Evolutionary conservation across 2,329 filamentous ascomycete genomes (phyloP).

Genomic region (Stagonosporopsis chrysanthemi): DNA sequence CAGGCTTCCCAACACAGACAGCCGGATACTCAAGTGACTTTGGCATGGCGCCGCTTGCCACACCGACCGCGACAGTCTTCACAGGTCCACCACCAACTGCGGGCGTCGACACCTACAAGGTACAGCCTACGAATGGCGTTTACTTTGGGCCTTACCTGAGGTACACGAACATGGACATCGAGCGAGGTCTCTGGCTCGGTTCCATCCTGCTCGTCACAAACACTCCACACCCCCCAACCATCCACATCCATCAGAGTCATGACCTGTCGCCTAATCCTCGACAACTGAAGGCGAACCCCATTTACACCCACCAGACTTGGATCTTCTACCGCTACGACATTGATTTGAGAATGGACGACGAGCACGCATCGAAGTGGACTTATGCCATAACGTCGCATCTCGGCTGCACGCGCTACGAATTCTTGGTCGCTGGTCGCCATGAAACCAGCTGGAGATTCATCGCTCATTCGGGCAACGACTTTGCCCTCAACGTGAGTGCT

Average conservation of each 20-base stretch:
- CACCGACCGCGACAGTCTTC: slow-evolving; percentile 82
- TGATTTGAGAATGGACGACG: slow-evolving; percentile 86
- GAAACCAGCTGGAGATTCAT: slow-evolving; percentile 97
- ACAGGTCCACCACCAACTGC: slow-evolving; percentile 86
- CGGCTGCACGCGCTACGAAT: slow-evolving; percentile 97
- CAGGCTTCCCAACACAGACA: slow-evolving; percentile 81
- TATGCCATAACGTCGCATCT: slow-evolving; percentile 97
- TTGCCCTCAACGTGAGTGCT: slow-evolving; percentile 84
- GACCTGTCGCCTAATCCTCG: slow-evolving; percentile 93
- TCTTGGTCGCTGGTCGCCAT: slow-evolving; percentile 86
- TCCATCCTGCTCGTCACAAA: slow-evolving; percentile 95
- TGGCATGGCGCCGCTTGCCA: slow-evolving; percentile 76
- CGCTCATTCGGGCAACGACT: slow-evolving; percentile 95
- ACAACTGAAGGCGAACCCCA: slow-evolving; percentile 81
- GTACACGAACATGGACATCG: slow-evolving; percentile 97
- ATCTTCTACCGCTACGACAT: slow-evolving; percentile 95
- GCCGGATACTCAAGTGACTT: slow-evolving; percentile 87
- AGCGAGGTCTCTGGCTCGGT: slow-evolving; percentile 88
- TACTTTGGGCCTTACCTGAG: slow-evolving; percentile 97
- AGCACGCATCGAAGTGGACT: slow-evolving; percentile 83
- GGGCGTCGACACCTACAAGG: slow-evolving; percentile 93
- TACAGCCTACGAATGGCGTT: slow-evolving; percentile 91
- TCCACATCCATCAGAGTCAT: slow-evolving; percentile 88
- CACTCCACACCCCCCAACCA: slow-evolving; percentile 88
- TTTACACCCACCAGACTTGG: slow-evolving; percentile 91